Conservation (phyloP, 176 grass and related monocot genomes). For the Musa acuminata region DNA sequence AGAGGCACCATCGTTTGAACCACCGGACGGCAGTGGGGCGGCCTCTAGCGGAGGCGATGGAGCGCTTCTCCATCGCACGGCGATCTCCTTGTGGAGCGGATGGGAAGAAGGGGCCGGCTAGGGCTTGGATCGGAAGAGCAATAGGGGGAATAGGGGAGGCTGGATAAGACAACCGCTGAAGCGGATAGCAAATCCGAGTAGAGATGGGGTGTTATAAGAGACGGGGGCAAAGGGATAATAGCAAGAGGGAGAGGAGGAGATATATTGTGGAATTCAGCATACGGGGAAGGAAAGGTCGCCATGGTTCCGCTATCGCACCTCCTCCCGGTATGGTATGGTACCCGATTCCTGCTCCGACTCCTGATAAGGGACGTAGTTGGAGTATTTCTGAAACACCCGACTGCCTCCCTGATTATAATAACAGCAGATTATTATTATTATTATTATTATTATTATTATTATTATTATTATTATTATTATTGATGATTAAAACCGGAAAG, state of each 20-base stretch:
- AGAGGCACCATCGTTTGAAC: constrained; percentile 70
- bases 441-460: no score
- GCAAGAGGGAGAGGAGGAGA: neutral
- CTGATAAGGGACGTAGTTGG: neutral
- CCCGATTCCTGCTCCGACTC: neutral
- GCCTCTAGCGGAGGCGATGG: constrained; percentile 29
- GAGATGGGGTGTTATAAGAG: no score
- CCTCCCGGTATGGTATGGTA: neutral
- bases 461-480: no score
- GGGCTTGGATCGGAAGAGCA: neutral
- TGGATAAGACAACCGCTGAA: no score
- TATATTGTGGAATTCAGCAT: neutral
- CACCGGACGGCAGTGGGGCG: constrained; percentile 45
- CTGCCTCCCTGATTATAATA: no score
- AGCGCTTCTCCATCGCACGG: constrained; percentile 8
- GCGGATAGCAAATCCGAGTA: no score
- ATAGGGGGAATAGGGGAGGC: no score
- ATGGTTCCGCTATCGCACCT: neutral
- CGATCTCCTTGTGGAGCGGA: neutral
- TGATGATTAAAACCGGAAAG: no score
- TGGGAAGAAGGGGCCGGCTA: neutral
- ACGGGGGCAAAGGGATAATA: neutral
- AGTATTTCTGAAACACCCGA: no score
- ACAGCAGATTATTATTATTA: no score
- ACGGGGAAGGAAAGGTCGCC: constrained; percentile 1